A percentile compares a stretch with the other conserved stretches of the same genome.
Conservation (phyloP, 2,329 filamentous ascomycete genomes). For the Alternaria ventricosa region DNA sequence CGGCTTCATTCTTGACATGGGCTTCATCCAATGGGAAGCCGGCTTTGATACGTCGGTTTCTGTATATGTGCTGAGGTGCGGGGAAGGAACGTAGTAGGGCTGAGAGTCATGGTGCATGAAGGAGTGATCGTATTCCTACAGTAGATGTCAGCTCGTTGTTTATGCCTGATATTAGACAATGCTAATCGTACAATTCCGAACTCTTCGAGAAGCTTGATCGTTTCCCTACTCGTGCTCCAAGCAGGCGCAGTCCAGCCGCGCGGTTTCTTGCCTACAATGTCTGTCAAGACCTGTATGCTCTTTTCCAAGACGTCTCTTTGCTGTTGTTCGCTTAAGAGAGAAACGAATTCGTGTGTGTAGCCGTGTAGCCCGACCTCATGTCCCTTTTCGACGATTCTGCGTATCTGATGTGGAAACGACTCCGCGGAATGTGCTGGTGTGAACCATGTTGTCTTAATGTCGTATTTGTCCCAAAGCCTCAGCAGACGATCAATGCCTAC, state of each 20-base stretch:
- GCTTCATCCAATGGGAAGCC: slow-evolving; percentile 49
- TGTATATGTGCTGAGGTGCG: slow-evolving; percentile 52
- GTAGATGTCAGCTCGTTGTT: neutral
- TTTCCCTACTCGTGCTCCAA: slow-evolving; percentile 49
- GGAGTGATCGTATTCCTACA: slow-evolving; percentile 59
- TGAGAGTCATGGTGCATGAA: slow-evolving; percentile 59
- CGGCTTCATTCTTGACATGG: slow-evolving; percentile 42
- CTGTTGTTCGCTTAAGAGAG: slow-evolving; percentile 50
- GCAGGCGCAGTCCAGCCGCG: slow-evolving; percentile 55
- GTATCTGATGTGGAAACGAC: slow-evolving; percentile 57
- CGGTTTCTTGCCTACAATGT: slow-evolving; percentile 51
- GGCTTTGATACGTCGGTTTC: slow-evolving; percentile 41
- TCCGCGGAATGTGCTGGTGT: slow-evolving; percentile 54
- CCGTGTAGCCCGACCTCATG: slow-evolving; percentile 54
- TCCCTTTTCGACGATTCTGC: slow-evolving; percentile 51
- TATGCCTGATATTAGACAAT: neutral
- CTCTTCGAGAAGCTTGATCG: slow-evolving; percentile 51
- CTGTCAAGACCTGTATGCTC: slow-evolving; percentile 49
- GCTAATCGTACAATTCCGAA: slow-evolving; percentile 43
- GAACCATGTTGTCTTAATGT: slow-evolving; percentile 54
- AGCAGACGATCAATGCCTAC: slow-evolving; percentile 51
- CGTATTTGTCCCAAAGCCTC: slow-evolving; percentile 50
- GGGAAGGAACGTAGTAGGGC: slow-evolving; percentile 45
- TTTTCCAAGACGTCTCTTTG: slow-evolving; percentile 48
- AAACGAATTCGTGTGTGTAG: slow-evolving; percentile 51